phyloP scores from a whole-genome alignment of 2,329 filamentous ascomycete genomes.

The Fusarium siculi region DNA sequence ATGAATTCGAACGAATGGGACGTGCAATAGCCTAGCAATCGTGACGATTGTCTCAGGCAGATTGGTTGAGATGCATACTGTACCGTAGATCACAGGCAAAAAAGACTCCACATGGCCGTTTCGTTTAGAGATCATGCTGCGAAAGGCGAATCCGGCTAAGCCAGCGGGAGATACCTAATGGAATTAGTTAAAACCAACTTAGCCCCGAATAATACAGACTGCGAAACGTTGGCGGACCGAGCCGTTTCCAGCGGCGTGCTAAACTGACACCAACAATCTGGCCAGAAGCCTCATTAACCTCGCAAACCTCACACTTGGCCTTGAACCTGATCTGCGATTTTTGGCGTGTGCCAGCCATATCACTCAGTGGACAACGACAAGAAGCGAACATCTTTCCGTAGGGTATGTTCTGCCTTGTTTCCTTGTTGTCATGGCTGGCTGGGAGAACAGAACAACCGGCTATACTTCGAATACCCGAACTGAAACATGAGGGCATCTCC shows the following conservation, averaged over 20 bases:
- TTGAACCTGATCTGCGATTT: not conserved
- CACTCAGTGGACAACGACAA: rapidly evolving
- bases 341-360: rapidly evolving
- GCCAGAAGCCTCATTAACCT: not conserved
- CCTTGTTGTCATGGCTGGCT: not conserved
- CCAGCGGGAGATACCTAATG: not conserved
- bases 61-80: not conserved
- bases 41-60: not conserved
- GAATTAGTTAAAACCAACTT: not conserved
- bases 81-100: rapidly evolving
- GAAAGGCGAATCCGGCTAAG: not conserved
- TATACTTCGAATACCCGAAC: not conserved
- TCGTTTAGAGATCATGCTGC: not conserved
- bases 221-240: not conserved
- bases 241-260: not conserved
- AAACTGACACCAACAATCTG: not conserved
- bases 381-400: rapidly evolving
- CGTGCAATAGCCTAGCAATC: not conserved
- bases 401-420: not conserved
- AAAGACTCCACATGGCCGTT: not conserved
- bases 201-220: not conserved
- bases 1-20: not conserved
- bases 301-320: not conserved
- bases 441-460: not conserved
- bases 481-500: not conserved